Evolutionary conservation across 257 asterid species (phyloP).

Genomic region (Rauvolfia tetraphylla): DNA sequence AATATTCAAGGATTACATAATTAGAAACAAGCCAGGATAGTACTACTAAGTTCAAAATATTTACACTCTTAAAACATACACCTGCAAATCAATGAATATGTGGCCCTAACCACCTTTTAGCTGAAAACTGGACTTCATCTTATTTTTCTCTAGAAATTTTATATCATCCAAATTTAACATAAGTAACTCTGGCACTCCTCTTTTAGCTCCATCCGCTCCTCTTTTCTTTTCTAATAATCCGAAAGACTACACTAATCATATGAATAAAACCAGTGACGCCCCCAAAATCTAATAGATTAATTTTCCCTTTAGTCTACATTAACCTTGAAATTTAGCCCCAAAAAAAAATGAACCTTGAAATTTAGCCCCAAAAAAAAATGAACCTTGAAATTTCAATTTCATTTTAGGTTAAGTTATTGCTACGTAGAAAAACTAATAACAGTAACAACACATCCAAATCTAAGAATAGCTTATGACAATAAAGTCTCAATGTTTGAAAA

Average conservation of each 20-base stretch:
- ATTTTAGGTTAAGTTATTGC: background rate
- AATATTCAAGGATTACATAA: background rate
- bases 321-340: no score
- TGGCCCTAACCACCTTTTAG: no score
- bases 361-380: no score
- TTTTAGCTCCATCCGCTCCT: no score
- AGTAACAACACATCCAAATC: background rate
- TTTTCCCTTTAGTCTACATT: background rate
- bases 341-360: no score
- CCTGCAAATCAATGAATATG: no score
- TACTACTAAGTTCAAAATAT: background rate
- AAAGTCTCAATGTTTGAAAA: no score
- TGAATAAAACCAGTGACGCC: background rate
- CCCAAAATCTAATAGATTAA: background rate
- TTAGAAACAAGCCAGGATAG: no score
- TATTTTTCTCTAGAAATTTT: no score
- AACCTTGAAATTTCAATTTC: no score
- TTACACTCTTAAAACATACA: background rate
- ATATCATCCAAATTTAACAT: background rate
- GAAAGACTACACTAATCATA: background rate
- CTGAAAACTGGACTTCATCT: no score
- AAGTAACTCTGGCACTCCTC: no score
- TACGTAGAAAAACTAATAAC: background rate
- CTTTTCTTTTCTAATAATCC: background rate
- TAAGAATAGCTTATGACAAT: background rate